Conservation (phyloP, 139 green algal genomes). For the Micractinium sp. region DNA sequence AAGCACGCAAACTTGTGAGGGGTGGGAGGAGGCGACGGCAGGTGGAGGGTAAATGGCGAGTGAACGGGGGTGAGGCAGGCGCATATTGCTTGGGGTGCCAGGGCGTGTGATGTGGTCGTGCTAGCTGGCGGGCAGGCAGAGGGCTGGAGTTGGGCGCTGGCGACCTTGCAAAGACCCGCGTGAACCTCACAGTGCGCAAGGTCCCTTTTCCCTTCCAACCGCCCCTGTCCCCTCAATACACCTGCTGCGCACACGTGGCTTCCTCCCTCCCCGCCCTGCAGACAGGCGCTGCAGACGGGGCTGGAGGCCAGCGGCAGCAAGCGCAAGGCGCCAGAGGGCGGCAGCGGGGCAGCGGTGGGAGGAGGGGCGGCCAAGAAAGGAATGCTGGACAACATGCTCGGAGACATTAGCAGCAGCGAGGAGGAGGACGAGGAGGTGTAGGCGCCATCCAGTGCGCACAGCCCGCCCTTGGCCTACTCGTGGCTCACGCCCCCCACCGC, state of each 20-base stretch:
- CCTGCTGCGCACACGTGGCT: background rate
- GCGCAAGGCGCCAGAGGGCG: conserved; percentile 38
- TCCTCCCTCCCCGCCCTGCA: background rate
- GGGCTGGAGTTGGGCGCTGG: background rate
- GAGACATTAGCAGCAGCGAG: conserved; percentile 34
- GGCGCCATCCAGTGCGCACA: background rate
- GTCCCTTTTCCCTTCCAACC: background rate
- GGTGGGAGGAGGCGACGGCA: no score
- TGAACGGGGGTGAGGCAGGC: no score
- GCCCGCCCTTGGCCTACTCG: no score
- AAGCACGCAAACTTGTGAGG: no score
- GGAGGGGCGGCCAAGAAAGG: background rate
- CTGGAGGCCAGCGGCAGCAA: conserved; percentile 46
- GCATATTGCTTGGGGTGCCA: no score
- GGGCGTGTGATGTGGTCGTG: no score
- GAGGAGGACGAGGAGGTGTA: conserved; percentile 26
- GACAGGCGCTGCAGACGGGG: conserved; percentile 50
- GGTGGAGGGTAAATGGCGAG: no score
- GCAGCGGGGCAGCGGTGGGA: background rate
- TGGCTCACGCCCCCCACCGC: no score
- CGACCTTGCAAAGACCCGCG: background rate
- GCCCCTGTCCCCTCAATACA: no score
- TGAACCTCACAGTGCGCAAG: background rate
- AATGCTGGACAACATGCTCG: conserved; percentile 36
- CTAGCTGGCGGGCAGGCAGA: no score